phyloP scores from a whole-genome alignment of 345 rosid species.

The Fremontodendron californicum region DNA sequence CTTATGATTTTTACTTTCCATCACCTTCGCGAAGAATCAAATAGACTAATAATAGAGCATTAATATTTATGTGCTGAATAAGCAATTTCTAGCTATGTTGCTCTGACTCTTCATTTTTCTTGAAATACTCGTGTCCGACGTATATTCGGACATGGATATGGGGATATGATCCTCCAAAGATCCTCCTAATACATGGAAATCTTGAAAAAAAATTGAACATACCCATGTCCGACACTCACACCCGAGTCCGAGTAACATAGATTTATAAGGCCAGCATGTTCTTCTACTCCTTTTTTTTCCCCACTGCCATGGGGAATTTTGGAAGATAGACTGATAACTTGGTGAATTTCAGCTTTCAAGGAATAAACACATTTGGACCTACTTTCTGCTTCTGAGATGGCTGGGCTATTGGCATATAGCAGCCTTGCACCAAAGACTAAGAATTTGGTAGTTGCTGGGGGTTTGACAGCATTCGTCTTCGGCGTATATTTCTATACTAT shows the following conservation, averaged over 20 bases:
- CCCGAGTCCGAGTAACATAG: too few species aligned
- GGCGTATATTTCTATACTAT: slow-evolving; percentile 94
- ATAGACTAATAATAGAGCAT: background rate
- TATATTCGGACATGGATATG: too few species aligned
- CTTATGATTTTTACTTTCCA: background rate
- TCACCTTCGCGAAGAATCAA: background rate
- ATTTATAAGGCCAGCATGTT: background rate
- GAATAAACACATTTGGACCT: background rate
- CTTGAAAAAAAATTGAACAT: too few species aligned
- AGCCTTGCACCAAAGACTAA: slow-evolving; percentile 64
- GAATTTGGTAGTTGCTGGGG: slow-evolving; percentile 76
- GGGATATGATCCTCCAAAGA: too few species aligned
- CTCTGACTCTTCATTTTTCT: too few species aligned
- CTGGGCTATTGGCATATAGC: slow-evolving; percentile 42
- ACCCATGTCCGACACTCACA: too few species aligned
- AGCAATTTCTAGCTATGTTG: background rate
- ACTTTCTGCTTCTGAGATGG: slow-evolving; percentile 31
- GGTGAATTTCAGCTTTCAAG: slow-evolving; percentile 1
- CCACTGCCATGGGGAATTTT: background rate
- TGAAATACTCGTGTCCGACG: too few species aligned
- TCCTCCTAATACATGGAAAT: too few species aligned
- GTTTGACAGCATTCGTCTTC: slow-evolving; percentile 65
- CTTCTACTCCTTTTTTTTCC: background rate
- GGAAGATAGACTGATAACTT: background rate
- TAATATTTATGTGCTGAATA: background rate